Evolutionary conservation across 208 protist species (phyloP).

Genomic region (Wallacemonas rigidus): DNA sequence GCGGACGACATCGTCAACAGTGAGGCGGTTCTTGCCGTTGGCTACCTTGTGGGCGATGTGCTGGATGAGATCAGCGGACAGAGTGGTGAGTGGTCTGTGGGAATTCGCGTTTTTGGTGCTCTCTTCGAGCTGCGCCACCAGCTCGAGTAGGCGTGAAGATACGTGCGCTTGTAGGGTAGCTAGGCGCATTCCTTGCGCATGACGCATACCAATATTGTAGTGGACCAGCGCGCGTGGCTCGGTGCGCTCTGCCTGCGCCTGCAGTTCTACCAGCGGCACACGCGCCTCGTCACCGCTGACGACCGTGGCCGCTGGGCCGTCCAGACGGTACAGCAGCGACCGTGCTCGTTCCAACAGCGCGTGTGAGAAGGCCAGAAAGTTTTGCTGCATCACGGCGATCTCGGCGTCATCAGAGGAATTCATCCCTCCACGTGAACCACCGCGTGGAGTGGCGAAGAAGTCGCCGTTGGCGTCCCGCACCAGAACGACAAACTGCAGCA

Average conservation of each 20-base stretch:
- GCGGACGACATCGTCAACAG: conserved; percentile 55
- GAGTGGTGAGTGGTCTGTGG: conserved; percentile 24
- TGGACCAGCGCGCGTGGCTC: conserved; percentile 69
- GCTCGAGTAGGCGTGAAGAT: conserved; percentile 51
- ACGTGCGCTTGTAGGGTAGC: conserved; percentile 40
- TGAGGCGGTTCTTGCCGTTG: conserved; percentile 41
- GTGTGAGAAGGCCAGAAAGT: conserved; percentile 26
- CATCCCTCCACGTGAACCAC: not conserved
- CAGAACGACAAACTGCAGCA: conserved; percentile 57
- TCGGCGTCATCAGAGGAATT: not conserved
- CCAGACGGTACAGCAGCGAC: conserved; percentile 54
- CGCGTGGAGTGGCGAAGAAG: conserved; percentile 33
- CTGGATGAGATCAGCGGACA: conserved; percentile 62
- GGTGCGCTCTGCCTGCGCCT: conserved; percentile 55
- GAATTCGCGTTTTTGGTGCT: conserved; percentile 5
- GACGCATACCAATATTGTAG: conserved; percentile 63
- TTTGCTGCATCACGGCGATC: not conserved
- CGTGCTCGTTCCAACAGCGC: conserved; percentile 61
- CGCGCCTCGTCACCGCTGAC: conserved; percentile 71
- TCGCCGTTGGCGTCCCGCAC: conserved; percentile 53
- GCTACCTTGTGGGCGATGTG: conserved; percentile 68
- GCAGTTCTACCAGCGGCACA: conserved; percentile 72
- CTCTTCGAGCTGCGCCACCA: conserved; percentile 55
- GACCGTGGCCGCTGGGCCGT: conserved; percentile 46
- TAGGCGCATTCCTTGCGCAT: conserved; percentile 72